phyloP scores from a whole-genome alignment of 345 rosid species.

The Boechera divaricarpa region DNA sequence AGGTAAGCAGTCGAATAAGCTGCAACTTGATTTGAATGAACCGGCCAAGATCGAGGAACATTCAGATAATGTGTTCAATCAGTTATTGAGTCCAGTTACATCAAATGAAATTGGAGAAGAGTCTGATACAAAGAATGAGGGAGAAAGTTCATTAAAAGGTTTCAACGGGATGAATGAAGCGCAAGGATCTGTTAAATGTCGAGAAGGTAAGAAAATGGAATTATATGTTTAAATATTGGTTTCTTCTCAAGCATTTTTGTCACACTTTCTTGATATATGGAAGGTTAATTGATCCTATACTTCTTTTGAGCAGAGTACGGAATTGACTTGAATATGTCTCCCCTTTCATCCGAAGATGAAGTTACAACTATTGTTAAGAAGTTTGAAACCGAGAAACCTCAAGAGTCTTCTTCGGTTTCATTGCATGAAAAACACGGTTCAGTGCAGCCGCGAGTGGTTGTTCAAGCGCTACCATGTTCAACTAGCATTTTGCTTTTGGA shows the following conservation, averaged over 20 bases:
- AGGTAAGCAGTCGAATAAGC: slow-evolving; percentile 29
- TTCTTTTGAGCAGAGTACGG: slow-evolving; percentile 27
- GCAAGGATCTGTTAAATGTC: slow-evolving; percentile 24
- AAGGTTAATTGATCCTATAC: slow-evolving; percentile 20
- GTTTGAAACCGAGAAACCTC: slow-evolving; percentile 27
- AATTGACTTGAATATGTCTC: slow-evolving; percentile 43
- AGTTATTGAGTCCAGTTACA: slow-evolving; percentile 39
- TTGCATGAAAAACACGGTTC: slow-evolving; percentile 2
- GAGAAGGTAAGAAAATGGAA: slow-evolving; percentile 26
- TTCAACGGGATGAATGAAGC: slow-evolving; percentile 25
- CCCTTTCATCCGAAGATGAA: slow-evolving; percentile 32
- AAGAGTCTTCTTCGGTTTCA: slow-evolving; percentile 16
- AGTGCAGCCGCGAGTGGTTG: background rate
- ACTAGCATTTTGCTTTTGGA: slow-evolving; percentile 15
- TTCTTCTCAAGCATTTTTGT: slow-evolving; percentile 17
- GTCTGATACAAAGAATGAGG: slow-evolving; percentile 27
- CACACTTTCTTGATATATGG: background rate
- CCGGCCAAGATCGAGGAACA: slow-evolving; percentile 52
- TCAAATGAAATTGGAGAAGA: slow-evolving; percentile 18
- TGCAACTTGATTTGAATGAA: slow-evolving; percentile 57
- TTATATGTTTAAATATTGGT: background rate
- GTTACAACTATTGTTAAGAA: background rate
- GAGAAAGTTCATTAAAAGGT: slow-evolving; percentile 10
- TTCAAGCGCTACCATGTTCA: slow-evolving; percentile 39
- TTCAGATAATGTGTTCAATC: slow-evolving; percentile 32